A percentile compares a stretch with the other conserved stretches of the same genome.
phyloP scores from a whole-genome alignment of 371 early-diverging fungal genomes.

The Mucor velutinosus region DNA sequence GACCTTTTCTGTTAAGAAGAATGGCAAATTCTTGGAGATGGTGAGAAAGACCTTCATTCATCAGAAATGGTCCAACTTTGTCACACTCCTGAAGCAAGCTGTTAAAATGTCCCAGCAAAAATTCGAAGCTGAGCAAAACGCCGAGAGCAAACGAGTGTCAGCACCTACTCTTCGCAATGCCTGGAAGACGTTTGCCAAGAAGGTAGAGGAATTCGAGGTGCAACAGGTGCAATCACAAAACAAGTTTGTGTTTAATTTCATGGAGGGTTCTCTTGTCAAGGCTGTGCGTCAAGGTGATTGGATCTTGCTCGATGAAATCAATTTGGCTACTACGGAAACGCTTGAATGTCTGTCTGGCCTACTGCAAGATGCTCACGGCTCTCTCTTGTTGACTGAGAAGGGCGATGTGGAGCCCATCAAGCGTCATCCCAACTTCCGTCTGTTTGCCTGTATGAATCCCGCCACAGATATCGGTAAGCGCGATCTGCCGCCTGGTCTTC shows the following conservation, averaged over 20 bases:
- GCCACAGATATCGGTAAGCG: slow-evolving; percentile 99
- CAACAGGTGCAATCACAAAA: slow-evolving; percentile 76
- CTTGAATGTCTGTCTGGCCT: slow-evolving; percentile 90
- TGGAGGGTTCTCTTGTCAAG: slow-evolving; percentile 92
- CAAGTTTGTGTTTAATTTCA: slow-evolving; percentile 90
- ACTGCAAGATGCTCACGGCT: slow-evolving; percentile 82
- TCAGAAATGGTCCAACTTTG: slow-evolving; percentile 83
- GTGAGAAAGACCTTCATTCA: slow-evolving; percentile 71
- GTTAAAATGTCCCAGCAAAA: slow-evolving; percentile 77
- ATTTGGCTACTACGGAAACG: slow-evolving; percentile 95
- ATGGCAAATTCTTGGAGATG: slow-evolving; percentile 81
- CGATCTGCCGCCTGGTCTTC: slow-evolving; percentile 90
- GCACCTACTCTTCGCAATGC: slow-evolving; percentile 54
- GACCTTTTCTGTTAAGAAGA: slow-evolving; percentile 89
- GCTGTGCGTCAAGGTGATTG: slow-evolving; percentile 95
- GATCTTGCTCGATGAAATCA: slow-evolving; percentile 99
- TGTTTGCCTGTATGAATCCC: slow-evolving; percentile 99
- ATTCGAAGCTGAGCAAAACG: slow-evolving; percentile 45
- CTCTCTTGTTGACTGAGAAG: slow-evolving; percentile 85
- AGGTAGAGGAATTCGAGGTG: slow-evolving; percentile 65
- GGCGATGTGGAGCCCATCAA: slow-evolving; percentile 88
- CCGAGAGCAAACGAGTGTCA: slow-evolving; percentile 36
- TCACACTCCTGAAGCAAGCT: slow-evolving; percentile 71
- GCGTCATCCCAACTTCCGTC: slow-evolving; percentile 94
- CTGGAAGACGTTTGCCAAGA: slow-evolving; percentile 65